These are phyloP conservation scores for Quercus dentata DNA, from an alignment of 306 rosid genomes.

Conservation along the genomic window DNA sequence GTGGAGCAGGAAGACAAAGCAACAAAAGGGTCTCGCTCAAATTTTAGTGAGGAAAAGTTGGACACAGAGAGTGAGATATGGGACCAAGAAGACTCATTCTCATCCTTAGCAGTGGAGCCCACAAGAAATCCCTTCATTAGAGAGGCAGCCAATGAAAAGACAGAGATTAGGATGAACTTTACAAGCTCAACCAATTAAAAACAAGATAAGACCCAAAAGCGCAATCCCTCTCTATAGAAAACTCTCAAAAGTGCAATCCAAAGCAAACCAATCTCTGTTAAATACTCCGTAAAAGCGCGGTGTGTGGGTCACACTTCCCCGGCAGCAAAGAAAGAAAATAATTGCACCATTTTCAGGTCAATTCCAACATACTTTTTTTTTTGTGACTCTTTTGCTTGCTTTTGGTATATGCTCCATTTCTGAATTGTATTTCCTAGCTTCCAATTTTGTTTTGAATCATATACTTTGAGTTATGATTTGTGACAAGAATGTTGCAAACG, in stretches of 20 bases:
- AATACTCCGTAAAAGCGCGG: slow-evolving; percentile 54
- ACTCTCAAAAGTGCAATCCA: slow-evolving; percentile 45
- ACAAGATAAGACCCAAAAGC: slow-evolving; percentile 58
- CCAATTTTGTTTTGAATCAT: slow-evolving; percentile 6
- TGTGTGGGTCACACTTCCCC: slow-evolving; percentile 44
- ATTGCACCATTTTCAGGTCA: neutral
- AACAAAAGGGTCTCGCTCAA: slow-evolving; percentile 31
- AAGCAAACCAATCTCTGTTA: slow-evolving; percentile 9
- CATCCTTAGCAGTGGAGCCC: slow-evolving; percentile 28
- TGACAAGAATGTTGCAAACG: slow-evolving; percentile 43
- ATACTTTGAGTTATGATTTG: slow-evolving; percentile 19
- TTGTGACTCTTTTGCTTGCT: neutral
- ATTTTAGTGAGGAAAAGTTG: slow-evolving; percentile 19
- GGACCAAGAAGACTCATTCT: slow-evolving; percentile 18
- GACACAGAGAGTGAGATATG: neutral
- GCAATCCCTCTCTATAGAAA: slow-evolving; percentile 18
- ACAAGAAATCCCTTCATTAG: slow-evolving; percentile 52
- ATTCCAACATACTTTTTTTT: neutral
- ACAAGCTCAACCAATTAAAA: slow-evolving; percentile 41
- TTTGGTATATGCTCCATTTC: neutral
- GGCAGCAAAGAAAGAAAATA: neutral
- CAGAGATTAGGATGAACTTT: slow-evolving; percentile 44
- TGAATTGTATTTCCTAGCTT: neutral
- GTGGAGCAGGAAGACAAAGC: slow-evolving; percentile 2
- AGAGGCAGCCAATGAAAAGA: slow-evolving; percentile 38